These are phyloP conservation scores for Penicillium verrucosum DNA, from an alignment of 2,329 filamentous ascomycete species.

Conservation along the genomic window DNA sequence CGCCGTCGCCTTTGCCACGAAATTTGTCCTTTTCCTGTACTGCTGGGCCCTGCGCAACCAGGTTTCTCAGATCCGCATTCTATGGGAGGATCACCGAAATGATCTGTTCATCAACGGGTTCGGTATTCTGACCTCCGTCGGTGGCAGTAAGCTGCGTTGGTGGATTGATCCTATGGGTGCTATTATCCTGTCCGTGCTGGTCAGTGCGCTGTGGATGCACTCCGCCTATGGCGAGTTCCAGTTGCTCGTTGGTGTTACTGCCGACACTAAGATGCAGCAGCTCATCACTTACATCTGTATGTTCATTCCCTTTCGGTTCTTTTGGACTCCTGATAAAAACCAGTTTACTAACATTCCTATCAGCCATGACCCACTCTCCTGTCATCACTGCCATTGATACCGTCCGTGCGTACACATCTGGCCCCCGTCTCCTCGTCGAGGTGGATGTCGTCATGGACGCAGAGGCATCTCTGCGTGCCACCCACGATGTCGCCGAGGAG, in stretches of 20 bases:
- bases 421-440: slow-evolving; percentile 85
- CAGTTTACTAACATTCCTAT: slow-evolving; percentile 2
- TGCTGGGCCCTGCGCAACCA: slow-evolving; percentile 88
- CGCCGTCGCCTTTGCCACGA: slow-evolving; percentile 76
- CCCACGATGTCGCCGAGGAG: slow-evolving; percentile 90
- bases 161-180: slow-evolving; percentile 95
- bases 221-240: slow-evolving; percentile 89
- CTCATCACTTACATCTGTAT: slow-evolving; percentile 89
- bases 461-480: slow-evolving; percentile 66
- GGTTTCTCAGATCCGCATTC: slow-evolving; percentile 85
- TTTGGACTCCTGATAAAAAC: not conserved
- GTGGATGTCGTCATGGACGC: slow-evolving; percentile 94
- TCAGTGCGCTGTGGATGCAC: slow-evolving; percentile 75
- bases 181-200: slow-evolving; percentile 74
- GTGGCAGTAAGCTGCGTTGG: slow-evolving; percentile 83
- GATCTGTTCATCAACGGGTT: slow-evolving; percentile 96
- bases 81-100: slow-evolving; percentile 97
- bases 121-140: slow-evolving; percentile 86
- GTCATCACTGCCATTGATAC: slow-evolving; percentile 85
- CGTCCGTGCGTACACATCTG: slow-evolving; percentile 88
- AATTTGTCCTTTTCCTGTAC: slow-evolving; percentile 80
- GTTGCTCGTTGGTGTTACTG: slow-evolving; percentile 83
- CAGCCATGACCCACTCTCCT: slow-evolving; percentile 79
- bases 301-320: slow-evolving; percentile 20
- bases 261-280: slow-evolving; percentile 80